These are phyloP conservation scores for Sphagnum contortum DNA, from an alignment of 225 moss, liverwort and hornwort species.

Conservation along the genomic window DNA sequence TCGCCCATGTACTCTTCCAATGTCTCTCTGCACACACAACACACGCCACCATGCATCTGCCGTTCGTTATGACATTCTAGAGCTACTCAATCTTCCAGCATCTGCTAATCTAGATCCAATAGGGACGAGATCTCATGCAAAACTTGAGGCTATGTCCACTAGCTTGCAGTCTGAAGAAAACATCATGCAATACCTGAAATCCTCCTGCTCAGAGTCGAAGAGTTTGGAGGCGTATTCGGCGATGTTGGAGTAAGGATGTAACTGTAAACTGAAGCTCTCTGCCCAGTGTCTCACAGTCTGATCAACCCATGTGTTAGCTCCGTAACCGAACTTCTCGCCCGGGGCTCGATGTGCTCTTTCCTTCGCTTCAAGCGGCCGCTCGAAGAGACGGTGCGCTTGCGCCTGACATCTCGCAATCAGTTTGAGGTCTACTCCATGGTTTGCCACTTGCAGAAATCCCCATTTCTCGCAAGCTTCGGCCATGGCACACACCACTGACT, in stretches of 20 bases:
- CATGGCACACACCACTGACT: not conserved
- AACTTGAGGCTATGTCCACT: too few species aligned
- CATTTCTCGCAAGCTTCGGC: conserved; percentile 7
- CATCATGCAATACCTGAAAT: not conserved
- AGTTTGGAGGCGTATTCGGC: not conserved
- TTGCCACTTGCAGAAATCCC: conserved; percentile 43
- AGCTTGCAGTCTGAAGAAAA: too few species aligned
- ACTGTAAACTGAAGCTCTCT: not conserved
- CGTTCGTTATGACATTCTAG: too few species aligned
- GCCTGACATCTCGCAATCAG: conserved; percentile 9
- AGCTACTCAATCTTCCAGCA: too few species aligned
- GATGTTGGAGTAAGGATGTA: conserved; percentile 1
- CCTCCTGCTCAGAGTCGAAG: not conserved
- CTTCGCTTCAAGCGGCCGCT: conserved; percentile 13
- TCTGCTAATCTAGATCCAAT: too few species aligned
- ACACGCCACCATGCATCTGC: not conserved
- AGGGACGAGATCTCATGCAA: too few species aligned
- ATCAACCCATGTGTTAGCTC: conserved; percentile 5
- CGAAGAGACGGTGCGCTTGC: conserved; percentile 20
- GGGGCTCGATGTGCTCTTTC: conserved; percentile 1
- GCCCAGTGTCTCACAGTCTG: conserved; percentile 6
- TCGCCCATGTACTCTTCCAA: conserved; percentile 4
- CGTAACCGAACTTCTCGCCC: conserved; percentile 5
- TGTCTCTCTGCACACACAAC: conserved; percentile 4
- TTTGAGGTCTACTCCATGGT: conserved; percentile 22